Conservation (phyloP, 352 stramenopile species). For the Phytophthora citricola region DNA sequence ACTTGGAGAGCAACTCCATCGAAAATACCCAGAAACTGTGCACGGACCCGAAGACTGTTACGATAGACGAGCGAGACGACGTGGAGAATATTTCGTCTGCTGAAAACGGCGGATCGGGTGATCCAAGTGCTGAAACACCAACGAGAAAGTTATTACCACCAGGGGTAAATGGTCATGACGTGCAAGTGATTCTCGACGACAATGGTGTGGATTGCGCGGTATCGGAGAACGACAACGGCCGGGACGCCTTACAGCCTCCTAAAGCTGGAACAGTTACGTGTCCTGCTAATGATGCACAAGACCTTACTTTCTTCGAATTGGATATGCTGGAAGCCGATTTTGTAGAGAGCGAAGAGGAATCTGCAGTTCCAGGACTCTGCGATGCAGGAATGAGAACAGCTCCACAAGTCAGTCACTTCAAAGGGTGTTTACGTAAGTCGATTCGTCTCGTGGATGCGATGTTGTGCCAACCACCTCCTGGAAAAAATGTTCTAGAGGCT, state of each 20-base stretch:
- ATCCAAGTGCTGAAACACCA: not conserved
- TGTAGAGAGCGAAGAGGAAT: constrained; percentile 11
- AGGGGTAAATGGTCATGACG: not conserved
- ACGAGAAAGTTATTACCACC: not conserved
- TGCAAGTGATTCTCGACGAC: not conserved
- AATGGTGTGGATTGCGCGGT: not conserved
- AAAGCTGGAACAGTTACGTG: not conserved
- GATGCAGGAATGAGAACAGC: constrained; percentile 55
- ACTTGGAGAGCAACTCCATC: not conserved
- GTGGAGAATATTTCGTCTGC: not conserved
- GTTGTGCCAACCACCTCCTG: constrained; percentile 55
- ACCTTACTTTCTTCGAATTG: not conserved
- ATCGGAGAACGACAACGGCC: not conserved
- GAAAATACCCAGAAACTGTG: not conserved
- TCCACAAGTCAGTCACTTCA: constrained; percentile 60
- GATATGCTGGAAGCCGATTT: not conserved
- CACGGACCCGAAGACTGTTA: not conserved
- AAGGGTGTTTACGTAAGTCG: constrained; percentile 57
- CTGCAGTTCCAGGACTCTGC: constrained; percentile 52
- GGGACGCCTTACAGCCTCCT: not conserved
- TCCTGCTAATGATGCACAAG: not conserved
- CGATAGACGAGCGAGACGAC: not conserved
- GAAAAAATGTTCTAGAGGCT: constrained; percentile 52
- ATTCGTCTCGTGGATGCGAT: constrained; percentile 70
- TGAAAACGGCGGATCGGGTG: not conserved